phyloP scores from a whole-genome alignment of 345 rosid species.

The Salix viminalis region DNA sequence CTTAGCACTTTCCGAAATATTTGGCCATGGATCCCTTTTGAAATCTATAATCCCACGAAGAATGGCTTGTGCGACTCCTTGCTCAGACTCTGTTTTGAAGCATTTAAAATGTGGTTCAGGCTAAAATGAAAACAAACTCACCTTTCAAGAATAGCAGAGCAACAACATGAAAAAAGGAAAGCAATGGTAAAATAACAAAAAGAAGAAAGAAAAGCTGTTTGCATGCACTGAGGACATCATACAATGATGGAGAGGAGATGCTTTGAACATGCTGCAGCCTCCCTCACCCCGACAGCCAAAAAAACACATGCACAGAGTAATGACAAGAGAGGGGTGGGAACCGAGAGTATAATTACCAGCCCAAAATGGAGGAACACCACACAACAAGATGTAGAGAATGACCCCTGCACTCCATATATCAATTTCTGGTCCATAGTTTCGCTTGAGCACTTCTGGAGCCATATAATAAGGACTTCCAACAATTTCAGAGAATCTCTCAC shows the following conservation, averaged over 20 bases:
- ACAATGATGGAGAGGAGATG: background rate
- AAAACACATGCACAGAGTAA: background rate
- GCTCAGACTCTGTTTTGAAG: conserved; percentile 78
- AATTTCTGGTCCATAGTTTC: conserved; percentile 94
- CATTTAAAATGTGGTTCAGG: background rate
- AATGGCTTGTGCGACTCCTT: conserved; percentile 99
- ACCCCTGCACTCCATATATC: conserved; percentile 99
- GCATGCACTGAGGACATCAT: too few relatives aligned
- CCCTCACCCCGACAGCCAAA: background rate
- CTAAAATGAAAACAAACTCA: background rate
- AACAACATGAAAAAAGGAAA: background rate
- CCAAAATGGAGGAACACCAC: conserved; percentile 99
- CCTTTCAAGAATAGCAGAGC: background rate
- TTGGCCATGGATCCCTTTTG: conserved; percentile 99
- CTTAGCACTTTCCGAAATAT: conserved; percentile 87
- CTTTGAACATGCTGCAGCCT: background rate
- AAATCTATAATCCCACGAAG: conserved; percentile 94
- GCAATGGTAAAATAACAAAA: background rate
- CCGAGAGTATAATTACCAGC: conserved; percentile 54
- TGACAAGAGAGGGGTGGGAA: background rate
- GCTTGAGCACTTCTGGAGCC: conserved; percentile 99
- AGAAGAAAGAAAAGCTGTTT: background rate
- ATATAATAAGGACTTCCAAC: conserved; percentile 99
- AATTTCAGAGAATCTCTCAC: conserved; percentile 93
- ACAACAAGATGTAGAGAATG: conserved; percentile 83